These are phyloP conservation scores for Elaeis guineensis DNA, from an alignment of 176 grass and related monocot species.

Conservation along the genomic window DNA sequence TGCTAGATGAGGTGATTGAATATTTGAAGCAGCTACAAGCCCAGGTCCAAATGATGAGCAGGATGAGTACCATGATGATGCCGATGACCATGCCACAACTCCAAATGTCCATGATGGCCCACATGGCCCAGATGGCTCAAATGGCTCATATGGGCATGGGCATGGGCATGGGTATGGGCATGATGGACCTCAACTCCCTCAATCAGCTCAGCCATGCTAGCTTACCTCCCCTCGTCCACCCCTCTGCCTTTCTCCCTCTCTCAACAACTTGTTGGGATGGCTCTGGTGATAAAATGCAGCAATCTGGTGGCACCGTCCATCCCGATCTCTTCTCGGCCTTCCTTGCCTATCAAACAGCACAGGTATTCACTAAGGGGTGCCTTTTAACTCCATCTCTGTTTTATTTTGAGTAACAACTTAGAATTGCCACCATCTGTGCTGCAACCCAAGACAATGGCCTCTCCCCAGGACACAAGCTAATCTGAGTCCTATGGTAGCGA, in stretches of 20 bases:
- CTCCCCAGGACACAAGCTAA: too few relatives aligned
- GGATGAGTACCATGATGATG: constrained; percentile 83
- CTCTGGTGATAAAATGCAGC: constrained; percentile 20
- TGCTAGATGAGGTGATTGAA: constrained; percentile 95
- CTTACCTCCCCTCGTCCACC: constrained; percentile 37
- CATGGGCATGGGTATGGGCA: constrained; percentile 18
- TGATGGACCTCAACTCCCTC: constrained; percentile 50
- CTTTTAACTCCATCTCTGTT: background rate
- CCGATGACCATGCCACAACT: constrained; percentile 67
- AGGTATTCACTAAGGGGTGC: constrained; percentile 34
- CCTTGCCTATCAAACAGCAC: constrained; percentile 41
- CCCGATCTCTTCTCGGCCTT: constrained; percentile 47
- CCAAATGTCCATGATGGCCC: constrained; percentile 68
- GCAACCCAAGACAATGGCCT: too few relatives aligned
- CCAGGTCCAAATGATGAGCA: constrained; percentile 71
- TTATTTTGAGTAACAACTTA: background rate
- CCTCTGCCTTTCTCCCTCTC: constrained; percentile 29
- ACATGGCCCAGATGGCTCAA: constrained; percentile 31
- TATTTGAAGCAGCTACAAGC: constrained; percentile 93
- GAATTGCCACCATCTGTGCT: background rate
- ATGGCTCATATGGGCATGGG: constrained; percentile 49
- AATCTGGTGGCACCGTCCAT: constrained; percentile 6
- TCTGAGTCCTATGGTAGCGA: too few relatives aligned
- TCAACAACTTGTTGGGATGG: background rate
- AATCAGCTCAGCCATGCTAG: constrained; percentile 27